These are phyloP conservation scores for Porogramme epimiltina DNA, from an alignment of 1,284 basidiomycete species.

Conservation along the genomic window DNA sequence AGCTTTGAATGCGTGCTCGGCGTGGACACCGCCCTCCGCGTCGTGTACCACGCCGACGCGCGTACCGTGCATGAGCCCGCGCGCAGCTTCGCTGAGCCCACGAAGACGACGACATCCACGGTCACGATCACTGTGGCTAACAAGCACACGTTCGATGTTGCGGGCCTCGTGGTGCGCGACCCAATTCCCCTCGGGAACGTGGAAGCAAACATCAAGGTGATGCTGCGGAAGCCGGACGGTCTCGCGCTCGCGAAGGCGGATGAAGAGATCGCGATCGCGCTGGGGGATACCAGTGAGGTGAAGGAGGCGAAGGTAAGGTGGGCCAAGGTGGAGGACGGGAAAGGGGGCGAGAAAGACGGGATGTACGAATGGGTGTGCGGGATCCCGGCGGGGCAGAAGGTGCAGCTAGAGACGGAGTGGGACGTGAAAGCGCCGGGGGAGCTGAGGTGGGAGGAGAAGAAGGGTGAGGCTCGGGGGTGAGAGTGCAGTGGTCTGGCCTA, in stretches of 20 bases:
- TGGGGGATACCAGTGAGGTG: constrained; percentile 12
- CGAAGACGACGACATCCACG: constrained; percentile 45
- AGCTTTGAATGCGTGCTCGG: constrained; percentile 58
- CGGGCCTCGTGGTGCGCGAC: constrained; percentile 48
- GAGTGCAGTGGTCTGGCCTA: no score
- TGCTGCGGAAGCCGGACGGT: constrained; percentile 47
- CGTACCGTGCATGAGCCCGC: constrained; percentile 30
- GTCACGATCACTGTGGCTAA: constrained; percentile 48
- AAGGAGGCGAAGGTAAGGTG: constrained; percentile 26
- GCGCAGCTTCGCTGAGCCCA: constrained; percentile 42
- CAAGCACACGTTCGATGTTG: constrained; percentile 45
- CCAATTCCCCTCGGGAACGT: constrained; percentile 46
- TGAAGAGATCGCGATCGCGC: constrained; percentile 39
- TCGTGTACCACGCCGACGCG: constrained; percentile 1
- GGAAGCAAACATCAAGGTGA: constrained; percentile 43
- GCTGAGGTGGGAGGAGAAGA: constrained; percentile 2
- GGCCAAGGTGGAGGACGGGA: constrained; percentile 18
- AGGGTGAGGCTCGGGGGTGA: neutral
- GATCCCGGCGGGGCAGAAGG: constrained; percentile 31
- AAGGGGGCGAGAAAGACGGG: constrained; percentile 30
- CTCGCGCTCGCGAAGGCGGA: constrained; percentile 48
- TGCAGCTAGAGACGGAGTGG: constrained; percentile 38
- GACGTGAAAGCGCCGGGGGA: neutral
- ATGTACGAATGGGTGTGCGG: constrained; percentile 31
- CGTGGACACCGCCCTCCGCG: constrained; percentile 39